Evolutionary conservation across 805 yeast genomes (phyloP).

Genomic region (Candida namnaoensis): DNA sequence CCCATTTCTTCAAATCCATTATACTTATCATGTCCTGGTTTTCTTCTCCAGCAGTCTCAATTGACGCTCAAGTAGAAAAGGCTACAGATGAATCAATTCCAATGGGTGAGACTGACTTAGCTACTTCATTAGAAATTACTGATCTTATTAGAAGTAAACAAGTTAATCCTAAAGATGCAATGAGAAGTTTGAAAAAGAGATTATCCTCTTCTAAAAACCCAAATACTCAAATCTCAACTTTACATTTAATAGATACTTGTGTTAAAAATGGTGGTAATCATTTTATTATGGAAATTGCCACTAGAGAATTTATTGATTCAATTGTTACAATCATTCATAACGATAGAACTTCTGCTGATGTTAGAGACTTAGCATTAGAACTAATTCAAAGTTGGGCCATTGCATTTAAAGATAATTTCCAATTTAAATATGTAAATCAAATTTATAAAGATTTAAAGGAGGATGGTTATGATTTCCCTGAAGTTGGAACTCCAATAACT

Average conservation of each 20-base stretch:
- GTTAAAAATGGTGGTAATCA: constrained; percentile 90
- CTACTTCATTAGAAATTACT: constrained; percentile 73
- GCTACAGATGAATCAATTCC: constrained; percentile 92
- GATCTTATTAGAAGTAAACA: constrained; percentile 80
- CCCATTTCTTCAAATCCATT: too few relatives aligned
- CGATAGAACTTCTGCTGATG: constrained; percentile 36
- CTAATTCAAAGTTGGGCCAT: constrained; percentile 71
- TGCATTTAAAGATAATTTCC: constrained; percentile 61
- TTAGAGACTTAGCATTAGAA: constrained; percentile 51
- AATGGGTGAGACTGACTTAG: constrained; percentile 77
- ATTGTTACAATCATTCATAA: constrained; percentile 38
- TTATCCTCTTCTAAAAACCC: constrained; percentile 63
- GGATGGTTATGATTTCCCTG: constrained; percentile 66
- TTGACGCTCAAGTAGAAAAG: constrained; percentile 53
- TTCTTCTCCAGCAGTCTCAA: constrained; percentile 4
- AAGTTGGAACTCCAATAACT: constrained; percentile 24
- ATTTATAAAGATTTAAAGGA: constrained; percentile 49
- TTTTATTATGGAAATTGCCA: constrained; percentile 68
- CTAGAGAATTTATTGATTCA: constrained; percentile 82
- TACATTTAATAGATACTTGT: constrained; percentile 77
- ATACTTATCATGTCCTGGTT: constrained; percentile 17
- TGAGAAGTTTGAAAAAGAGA: constrained; percentile 76
- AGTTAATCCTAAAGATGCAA: constrained; percentile 70
- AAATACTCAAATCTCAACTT: constrained; percentile 64
- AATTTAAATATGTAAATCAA: constrained; percentile 53